Evolutionary conservation across 1,284 basidiomycete genomes (phyloP), one percentile per base, ranked within the genome.

Genomic region (Inonotus obliquus): DNA sequence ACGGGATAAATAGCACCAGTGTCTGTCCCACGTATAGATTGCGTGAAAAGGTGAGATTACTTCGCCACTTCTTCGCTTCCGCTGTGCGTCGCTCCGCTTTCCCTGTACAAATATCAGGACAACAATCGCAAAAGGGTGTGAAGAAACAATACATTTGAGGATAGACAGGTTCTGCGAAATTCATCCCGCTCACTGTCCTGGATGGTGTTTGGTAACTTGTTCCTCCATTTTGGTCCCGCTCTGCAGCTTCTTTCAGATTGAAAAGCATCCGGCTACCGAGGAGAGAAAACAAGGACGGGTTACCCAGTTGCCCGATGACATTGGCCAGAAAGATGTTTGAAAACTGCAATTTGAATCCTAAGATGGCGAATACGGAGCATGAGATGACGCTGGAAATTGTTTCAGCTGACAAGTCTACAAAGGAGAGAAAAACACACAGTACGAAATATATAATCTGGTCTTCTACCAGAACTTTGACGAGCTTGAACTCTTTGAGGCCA

Each of bases 401-500:
- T 4, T 52, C 27, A 32, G 19, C 23, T 14, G 19, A 23, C 10
- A 7, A 19, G 9, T 13, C 19, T 6, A 4, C 5, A 13, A 49
- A 14, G 5, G 2, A 41, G n/a, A 4, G 39, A 14, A 19, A 41
- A 14, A 49, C 47, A n/a, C 14, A 49, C 47, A 49, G 25, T 13
- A 49, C 2, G 21, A 49, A 21, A 25, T 49, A 49, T 13, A 57
- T 9, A 7, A 45, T 6, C 29, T 60, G 58, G 29, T 60, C 58
- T 54, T 2, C 14, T 4, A 60, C 17, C 2, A 60, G 49, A 14
- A 60, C 58, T 19, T 53, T 53, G 6, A 60, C 29, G 13, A 60
- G 58, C 38, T 2, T 19, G 23, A 54, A 25, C 2, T 35, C 48
- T 29, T 45, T 25, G 49, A 60, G 23, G 4, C 58, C 58, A 27